phyloP scores from a whole-genome alignment of 2,329 filamentous ascomycete species.

The Botrytis elliptica region DNA sequence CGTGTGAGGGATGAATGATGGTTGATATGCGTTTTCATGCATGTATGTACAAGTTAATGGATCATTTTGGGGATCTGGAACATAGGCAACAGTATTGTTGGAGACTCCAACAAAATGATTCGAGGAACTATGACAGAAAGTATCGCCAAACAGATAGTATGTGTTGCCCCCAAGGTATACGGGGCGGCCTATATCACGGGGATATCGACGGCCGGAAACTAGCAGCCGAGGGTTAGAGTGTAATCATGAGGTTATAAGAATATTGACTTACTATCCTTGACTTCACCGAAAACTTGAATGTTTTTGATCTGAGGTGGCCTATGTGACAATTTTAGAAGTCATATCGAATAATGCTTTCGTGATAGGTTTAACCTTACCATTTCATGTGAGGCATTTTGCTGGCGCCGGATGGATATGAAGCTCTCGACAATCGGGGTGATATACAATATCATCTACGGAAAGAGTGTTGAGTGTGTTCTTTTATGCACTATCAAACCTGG shows the following conservation, averaged over 20 bases:
- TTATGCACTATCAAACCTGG: neutral
- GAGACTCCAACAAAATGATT: slow-evolving; percentile 8
- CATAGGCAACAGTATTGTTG: slow-evolving; percentile 14
- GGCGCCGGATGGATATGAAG: neutral
- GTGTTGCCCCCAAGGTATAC: slow-evolving; percentile 12
- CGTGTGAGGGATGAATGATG: slow-evolving; percentile 8
- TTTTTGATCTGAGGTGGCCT: slow-evolving; percentile 10
- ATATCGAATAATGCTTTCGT: neutral
- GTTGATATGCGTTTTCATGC: slow-evolving; percentile 1
- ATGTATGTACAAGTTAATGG: slow-evolving; percentile 6
- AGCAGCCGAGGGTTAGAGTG: neutral
- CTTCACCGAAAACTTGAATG: neutral
- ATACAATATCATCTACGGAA: neutral
- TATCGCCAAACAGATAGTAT: slow-evolving; percentile 18
- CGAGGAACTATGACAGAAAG: slow-evolving; percentile 13
- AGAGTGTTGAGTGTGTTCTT: neutral
- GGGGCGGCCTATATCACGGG: slow-evolving; percentile 15
- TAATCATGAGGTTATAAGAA: neutral
- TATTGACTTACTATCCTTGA: neutral
- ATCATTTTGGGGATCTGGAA: slow-evolving; percentile 4
- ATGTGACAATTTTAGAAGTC: neutral
- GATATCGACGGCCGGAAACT: slow-evolving; percentile 11
- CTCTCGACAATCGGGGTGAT: neutral
- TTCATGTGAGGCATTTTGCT: slow-evolving; percentile 11
- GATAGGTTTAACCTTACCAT: neutral